Conservation (phyloP, 2,329 filamentous ascomycete species). For the Graphilbum fragrans region DNA sequence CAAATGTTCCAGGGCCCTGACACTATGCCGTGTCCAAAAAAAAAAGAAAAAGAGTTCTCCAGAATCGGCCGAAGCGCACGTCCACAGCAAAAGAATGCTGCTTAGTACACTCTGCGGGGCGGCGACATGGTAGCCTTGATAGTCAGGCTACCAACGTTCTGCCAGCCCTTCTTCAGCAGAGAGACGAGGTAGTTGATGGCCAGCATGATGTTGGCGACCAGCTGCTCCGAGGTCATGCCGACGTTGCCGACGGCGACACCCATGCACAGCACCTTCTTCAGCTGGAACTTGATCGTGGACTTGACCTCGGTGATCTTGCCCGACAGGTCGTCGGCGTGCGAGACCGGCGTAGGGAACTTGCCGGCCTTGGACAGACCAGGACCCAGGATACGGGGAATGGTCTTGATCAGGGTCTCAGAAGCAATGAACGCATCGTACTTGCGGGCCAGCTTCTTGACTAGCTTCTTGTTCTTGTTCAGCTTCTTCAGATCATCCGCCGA, state of each 20-base stretch:
- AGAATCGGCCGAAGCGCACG: neutral
- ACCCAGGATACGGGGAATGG: constrained; percentile 98
- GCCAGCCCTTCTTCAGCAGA: constrained; percentile 99
- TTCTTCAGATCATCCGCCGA: constrained; percentile 98
- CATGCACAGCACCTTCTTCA: constrained; percentile 99
- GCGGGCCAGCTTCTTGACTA: constrained; percentile 99
- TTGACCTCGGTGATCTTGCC: constrained; percentile 99
- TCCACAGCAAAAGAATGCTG: neutral
- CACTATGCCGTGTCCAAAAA: no score
- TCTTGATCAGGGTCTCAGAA: constrained; percentile 96
- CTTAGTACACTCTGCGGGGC: constrained; percentile 93
- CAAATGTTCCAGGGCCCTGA: no score
- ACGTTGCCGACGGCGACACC: constrained; percentile 99
- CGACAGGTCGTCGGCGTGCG: constrained; percentile 85
- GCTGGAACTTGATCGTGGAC: constrained; percentile 99
- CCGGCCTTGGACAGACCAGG: constrained; percentile 97
- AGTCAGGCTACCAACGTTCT: constrained; percentile 98
- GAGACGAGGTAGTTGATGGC: constrained; percentile 99
- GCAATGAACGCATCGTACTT: constrained; percentile 99
- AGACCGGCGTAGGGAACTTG: constrained; percentile 99
- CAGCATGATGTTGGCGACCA: constrained; percentile 98
- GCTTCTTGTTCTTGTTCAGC: constrained; percentile 99
- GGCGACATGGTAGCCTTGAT: constrained; percentile 99
- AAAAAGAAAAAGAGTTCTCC: no score
- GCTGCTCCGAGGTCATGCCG: constrained; percentile 90